Evolutionary conservation across 2,329 filamentous ascomycete genomes (phyloP), one percentile per base, ranked within the genome.

Genomic region (Ceratocystis diversiconidia): DNA sequence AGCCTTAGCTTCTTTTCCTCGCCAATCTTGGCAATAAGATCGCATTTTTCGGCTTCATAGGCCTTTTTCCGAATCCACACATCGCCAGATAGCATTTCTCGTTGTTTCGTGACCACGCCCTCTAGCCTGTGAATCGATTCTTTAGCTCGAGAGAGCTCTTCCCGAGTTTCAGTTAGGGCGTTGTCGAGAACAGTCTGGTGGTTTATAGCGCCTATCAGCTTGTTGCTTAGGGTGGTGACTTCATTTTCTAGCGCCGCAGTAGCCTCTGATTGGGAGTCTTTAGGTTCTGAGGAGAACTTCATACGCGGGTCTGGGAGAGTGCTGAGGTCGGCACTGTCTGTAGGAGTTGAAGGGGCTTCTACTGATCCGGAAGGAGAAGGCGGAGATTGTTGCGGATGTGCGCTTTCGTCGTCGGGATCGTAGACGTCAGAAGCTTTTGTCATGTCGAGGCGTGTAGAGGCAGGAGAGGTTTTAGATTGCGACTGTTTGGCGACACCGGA

Each of bases 181-280:
- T 99, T 94, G 75, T 97, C 94, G 57, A 99, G 82, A 25, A 83
- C 86, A 6, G 92, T 96, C 75, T 96, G 92, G 74, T 95, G 88
- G 73, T 99, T 99, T 76, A 99, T 96, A 57, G 94, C 92, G 72
- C 94, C 92, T 71, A 99, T 92, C 69, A 99, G 85, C 75, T 99
- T 99, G 61, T 91, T 92, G 76, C 91, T 97, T 41, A 99, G 79
- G 5, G 89, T 85, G 6, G 92, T 89, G 32, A 99, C 90, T 75
- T 97, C 94, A 66, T 82, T 78, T 69, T 80, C 80, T 25, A 85
- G 76, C 30, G 41, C 43, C n/a, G 7, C 52, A 19, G 61, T 64
- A 43, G n/a, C 17, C 12, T 30, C 32, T 19, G 43, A 43, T n/a
- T 43, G 22, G 12, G 48, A 28, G 43, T 61, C 62, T 25, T 46